phyloP scores from a whole-genome alignment of 495 filamentous ascomycete genomes.

The Neurospora tetrasperma region DNA sequence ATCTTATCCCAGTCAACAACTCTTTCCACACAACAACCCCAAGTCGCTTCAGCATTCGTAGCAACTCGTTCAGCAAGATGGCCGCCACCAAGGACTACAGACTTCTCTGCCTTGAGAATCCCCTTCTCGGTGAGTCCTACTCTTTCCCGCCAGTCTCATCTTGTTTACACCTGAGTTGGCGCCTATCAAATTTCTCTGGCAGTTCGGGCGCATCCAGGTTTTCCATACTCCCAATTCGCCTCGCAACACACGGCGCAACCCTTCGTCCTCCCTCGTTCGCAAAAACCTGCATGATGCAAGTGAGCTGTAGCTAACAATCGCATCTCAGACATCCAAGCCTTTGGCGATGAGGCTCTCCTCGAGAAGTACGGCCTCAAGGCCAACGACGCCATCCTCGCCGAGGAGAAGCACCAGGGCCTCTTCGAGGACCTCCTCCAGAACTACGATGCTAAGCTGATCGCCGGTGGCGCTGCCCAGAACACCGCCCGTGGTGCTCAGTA shows the following conservation, averaged over 20 bases:
- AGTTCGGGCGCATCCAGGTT: not conserved
- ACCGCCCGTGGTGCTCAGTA: constrained; percentile 96
- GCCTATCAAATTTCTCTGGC: not conserved
- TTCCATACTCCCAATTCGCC: not conserved
- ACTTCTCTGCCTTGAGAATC: constrained; percentile 90
- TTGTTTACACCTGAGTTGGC: constrained; percentile 6
- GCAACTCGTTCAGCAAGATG: constrained; percentile 42
- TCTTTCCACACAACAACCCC: constrained; percentile 12
- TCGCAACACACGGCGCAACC: not conserved
- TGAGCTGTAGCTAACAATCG: not conserved
- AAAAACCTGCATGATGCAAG: not conserved
- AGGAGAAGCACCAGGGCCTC: constrained; percentile 75
- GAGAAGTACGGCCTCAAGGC: constrained; percentile 86
- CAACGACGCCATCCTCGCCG: constrained; percentile 96
- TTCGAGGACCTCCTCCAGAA: constrained; percentile 87
- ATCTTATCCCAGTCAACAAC: constrained; percentile 6
- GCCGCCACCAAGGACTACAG: constrained; percentile 62
- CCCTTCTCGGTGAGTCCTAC: constrained; percentile 64
- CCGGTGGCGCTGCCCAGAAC: constrained; percentile 96
- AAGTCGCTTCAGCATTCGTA: constrained; percentile 2
- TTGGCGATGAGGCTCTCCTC: constrained; percentile 69
- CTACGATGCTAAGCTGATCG: constrained; percentile 84
- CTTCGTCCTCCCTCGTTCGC: not conserved
- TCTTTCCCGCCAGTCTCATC: not conserved
- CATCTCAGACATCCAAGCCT: constrained; percentile 75